Conservation (phyloP, 2,329 filamentous ascomycete species). For the Phaeomoniella chlamydospora region DNA sequence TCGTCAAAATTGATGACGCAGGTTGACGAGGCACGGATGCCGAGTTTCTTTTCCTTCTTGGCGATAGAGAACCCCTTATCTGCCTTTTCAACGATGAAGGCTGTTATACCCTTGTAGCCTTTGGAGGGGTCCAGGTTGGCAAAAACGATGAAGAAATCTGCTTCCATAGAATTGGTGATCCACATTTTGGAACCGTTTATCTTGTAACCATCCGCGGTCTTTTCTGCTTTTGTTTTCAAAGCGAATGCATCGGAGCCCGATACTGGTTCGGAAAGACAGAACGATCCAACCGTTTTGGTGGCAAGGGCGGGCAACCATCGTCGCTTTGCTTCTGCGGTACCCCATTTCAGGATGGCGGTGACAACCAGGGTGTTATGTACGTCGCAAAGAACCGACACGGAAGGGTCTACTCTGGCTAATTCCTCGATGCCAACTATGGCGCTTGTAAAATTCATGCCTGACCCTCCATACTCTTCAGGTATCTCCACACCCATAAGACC, state of each 20-base stretch:
- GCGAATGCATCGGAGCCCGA: constrained; percentile 95
- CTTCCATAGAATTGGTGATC: constrained; percentile 96
- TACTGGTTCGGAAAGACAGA: constrained; percentile 83
- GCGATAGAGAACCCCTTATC: constrained; percentile 83
- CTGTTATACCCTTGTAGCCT: constrained; percentile 93
- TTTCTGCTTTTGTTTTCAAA: constrained; percentile 75
- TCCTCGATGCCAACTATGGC: constrained; percentile 97
- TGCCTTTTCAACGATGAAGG: constrained; percentile 86
- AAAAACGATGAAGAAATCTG: constrained; percentile 92
- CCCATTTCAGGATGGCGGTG: constrained; percentile 79
- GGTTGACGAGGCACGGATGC: constrained; percentile 88
- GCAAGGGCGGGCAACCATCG: constrained; percentile 82
- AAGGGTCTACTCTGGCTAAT: constrained; percentile 83
- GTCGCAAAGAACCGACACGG: constrained; percentile 86
- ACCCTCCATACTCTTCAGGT: constrained; percentile 89
- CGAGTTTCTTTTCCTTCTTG: constrained; percentile 99
- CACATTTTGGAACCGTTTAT: constrained; percentile 97
- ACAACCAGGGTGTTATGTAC: constrained; percentile 98
- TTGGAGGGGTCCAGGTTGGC: constrained; percentile 85
- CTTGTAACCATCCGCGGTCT: constrained; percentile 65
- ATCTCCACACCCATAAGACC: constrained; percentile 96
- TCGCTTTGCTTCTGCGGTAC: constrained; percentile 60
- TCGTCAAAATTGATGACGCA: constrained; percentile 98
- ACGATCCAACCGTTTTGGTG: constrained; percentile 77
- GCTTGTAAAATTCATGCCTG: constrained; percentile 96